phyloP scores from a whole-genome alignment of 2,329 filamentous ascomycete genomes.

The Laburnicola sp. region DNA sequence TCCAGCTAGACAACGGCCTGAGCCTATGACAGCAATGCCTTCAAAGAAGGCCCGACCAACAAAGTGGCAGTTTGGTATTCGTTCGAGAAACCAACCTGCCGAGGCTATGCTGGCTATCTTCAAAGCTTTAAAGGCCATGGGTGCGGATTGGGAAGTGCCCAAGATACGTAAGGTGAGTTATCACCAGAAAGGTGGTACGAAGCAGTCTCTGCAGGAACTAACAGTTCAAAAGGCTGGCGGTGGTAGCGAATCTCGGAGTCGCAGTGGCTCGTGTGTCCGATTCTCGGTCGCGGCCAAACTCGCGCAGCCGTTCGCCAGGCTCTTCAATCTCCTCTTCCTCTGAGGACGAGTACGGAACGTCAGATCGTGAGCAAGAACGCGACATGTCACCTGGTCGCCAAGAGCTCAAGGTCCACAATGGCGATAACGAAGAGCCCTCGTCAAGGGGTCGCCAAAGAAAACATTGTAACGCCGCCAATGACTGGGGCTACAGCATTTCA shows the following conservation, averaged over 20 bases:
- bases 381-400: slow-evolving; percentile 20
- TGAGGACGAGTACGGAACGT: slow-evolving; percentile 21
- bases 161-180: slow-evolving; percentile 29
- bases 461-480: slow-evolving; percentile 52
- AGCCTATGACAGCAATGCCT: slow-evolving; percentile 59
- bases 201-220: too few relatives aligned
- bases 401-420: slow-evolving; percentile 38
- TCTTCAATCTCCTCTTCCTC: slow-evolving; percentile 40
- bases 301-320: slow-evolving; percentile 35
- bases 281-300: slow-evolving; percentile 38
- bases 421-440: slow-evolving; percentile 17
- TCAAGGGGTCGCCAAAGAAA: slow-evolving; percentile 45
- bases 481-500: slow-evolving; percentile 76
- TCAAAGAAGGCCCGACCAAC: slow-evolving; percentile 75
- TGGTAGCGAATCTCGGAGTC: slow-evolving; percentile 41
- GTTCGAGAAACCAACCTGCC: slow-evolving; percentile 88
- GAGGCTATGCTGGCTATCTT: slow-evolving; percentile 96
- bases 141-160: slow-evolving; percentile 78
- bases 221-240: slow-evolving; percentile 39
- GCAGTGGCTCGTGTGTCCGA: slow-evolving; percentile 33
- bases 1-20: slow-evolving; percentile 56
- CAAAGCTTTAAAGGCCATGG: slow-evolving; percentile 83
- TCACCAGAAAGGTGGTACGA: too few relatives aligned
- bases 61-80: slow-evolving; percentile 97
- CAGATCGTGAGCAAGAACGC: slow-evolving; percentile 11